These are phyloP conservation scores for Silene uniflora DNA, from an alignment of 148 eudicot species.

Conservation along the genomic window DNA sequence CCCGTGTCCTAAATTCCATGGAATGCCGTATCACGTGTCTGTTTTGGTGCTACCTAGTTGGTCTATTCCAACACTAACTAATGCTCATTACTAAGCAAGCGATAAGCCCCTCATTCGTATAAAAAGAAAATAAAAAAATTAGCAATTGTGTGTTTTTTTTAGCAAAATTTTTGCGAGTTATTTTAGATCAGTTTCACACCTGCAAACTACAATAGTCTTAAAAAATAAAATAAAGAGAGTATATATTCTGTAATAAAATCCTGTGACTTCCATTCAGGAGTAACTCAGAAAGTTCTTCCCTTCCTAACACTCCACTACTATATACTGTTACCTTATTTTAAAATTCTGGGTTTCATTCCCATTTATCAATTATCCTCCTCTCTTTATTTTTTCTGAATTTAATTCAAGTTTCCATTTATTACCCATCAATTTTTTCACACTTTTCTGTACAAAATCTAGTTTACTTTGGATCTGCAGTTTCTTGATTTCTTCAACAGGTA, in stretches of 20 bases:
- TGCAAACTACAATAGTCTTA: too few species aligned
- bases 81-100: too few species aligned
- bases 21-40: too few species aligned
- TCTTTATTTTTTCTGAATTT: constrained; percentile 2
- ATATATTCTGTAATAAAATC: too few species aligned
- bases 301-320: neutral
- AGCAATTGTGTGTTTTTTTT: too few species aligned
- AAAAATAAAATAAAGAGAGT: too few species aligned
- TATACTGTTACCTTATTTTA: neutral
- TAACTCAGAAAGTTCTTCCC: constrained; percentile 3
- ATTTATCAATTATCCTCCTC: constrained; percentile 15
- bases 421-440: neutral
- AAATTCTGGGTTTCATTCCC: constrained; percentile 16
- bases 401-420: constrained; percentile 12
- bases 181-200: neutral
- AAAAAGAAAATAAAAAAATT: too few species aligned
- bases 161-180: too few species aligned
- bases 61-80: too few species aligned
- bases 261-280: neutral
- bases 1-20: too few species aligned
- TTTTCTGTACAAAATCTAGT: neutral
- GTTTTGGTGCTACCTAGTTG: too few species aligned
- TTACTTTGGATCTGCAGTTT: constrained; percentile 27
- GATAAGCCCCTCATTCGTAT: too few species aligned
- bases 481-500: constrained; percentile 22